Percentiles rank a stretch among this genome's conserved stretches.
Conservation (phyloP, 495 filamentous ascomycete species). For the Neurospora sp. region DNA sequence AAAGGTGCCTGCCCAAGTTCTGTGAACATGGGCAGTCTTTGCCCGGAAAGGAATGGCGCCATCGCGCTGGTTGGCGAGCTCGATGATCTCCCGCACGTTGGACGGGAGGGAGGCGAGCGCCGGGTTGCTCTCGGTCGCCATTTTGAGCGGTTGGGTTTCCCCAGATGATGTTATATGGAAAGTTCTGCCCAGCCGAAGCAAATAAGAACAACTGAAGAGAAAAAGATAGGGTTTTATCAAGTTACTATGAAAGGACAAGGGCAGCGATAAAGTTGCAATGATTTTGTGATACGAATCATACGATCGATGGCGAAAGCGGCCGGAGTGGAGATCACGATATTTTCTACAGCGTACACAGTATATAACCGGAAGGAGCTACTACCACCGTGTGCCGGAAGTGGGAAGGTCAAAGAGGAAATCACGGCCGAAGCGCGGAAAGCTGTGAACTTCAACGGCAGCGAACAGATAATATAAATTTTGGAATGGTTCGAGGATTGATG, state of each 20-base stretch:
- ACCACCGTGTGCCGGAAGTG: background rate
- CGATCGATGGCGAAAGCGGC: background rate
- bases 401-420: background rate
- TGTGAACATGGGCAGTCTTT: constrained; percentile 58
- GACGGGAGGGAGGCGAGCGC: constrained; percentile 9
- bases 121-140: constrained; percentile 5
- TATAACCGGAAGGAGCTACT: background rate
- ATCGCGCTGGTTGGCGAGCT: constrained; percentile 5
- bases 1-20: constrained; percentile 96
- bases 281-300: background rate
- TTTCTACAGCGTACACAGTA: background rate
- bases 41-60: constrained; percentile 65
- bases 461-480: background rate
- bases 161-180: background rate
- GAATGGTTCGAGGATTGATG: background rate
- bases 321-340: background rate
- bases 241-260: background rate
- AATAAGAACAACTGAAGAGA: background rate
- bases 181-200: background rate
- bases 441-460: background rate
- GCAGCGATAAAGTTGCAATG: background rate
- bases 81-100: constrained; percentile 13
- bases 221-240: background rate
- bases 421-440: background rate
- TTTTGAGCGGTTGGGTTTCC: background rate